Evolutionary conservation across 164 flowering plant species (phyloP).

Genomic region (Aristolochia californica): DNA sequence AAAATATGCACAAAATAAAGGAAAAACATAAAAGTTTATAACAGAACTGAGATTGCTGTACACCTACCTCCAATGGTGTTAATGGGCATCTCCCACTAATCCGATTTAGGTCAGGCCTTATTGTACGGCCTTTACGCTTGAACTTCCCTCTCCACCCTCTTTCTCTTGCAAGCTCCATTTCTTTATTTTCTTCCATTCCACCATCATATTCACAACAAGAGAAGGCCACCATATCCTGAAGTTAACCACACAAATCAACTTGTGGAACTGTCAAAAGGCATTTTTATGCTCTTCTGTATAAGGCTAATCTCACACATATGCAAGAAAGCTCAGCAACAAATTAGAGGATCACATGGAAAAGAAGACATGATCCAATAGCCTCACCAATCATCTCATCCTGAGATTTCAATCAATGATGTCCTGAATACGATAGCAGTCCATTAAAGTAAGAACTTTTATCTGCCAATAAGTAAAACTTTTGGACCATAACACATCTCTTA

Average conservation of each 20-base stretch:
- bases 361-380: too few species aligned
- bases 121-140: constrained; percentile 34
- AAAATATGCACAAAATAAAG: not conserved
- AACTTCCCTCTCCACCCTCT: constrained; percentile 82
- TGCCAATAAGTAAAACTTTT: too few species aligned
- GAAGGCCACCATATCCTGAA: constrained; percentile 97
- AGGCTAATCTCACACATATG: too few species aligned
- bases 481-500: too few species aligned
- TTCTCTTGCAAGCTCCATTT: constrained; percentile 60
- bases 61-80: constrained; percentile 83
- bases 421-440: too few species aligned
- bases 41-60: not conserved
- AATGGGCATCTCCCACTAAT: constrained; percentile 79
- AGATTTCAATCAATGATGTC: too few species aligned
- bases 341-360: too few species aligned
- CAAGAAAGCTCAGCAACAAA: too few species aligned
- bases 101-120: constrained; percentile 54
- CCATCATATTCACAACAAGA: constrained; percentile 92
- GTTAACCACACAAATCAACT: not conserved
- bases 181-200: constrained; percentile 46
- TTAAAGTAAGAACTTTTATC: too few species aligned
- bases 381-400: too few species aligned
- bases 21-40: not conserved
- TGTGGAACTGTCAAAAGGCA: too few species aligned
- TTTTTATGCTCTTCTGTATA: too few species aligned